Percentiles rank a stretch among this genome's conserved stretches.
These are phyloP conservation scores for Fusarium drepaniforme DNA, from an alignment of 2,329 filamentous ascomycete genomes.

Conservation along the genomic window DNA sequence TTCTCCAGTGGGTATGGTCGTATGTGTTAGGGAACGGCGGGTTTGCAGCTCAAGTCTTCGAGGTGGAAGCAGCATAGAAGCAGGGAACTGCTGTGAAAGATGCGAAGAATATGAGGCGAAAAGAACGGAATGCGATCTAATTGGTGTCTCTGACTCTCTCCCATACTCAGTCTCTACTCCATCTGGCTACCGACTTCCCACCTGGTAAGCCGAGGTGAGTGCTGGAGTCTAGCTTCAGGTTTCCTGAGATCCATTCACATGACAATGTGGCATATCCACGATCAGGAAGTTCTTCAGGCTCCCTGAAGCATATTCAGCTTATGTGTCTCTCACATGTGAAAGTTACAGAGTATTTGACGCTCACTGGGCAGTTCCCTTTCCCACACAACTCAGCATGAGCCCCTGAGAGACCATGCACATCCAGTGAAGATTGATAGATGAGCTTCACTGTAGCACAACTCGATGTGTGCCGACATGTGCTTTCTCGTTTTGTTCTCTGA, in stretches of 20 bases:
- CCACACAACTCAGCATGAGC: not conserved
- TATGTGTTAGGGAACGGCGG: not conserved
- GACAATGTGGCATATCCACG: not conserved
- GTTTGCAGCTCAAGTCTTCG: accelerated
- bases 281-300: not conserved
- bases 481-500: not conserved
- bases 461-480: not conserved
- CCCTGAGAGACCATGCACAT: not conserved
- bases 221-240: not conserved
- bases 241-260: not conserved
- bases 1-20: conserved; percentile 1
- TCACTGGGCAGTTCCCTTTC: not conserved
- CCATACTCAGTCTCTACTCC: not conserved
- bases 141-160: not conserved
- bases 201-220: not conserved
- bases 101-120: not conserved
- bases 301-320: not conserved
- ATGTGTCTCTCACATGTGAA: not conserved
- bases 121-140: not conserved
- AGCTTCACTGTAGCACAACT: not conserved
- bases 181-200: not conserved
- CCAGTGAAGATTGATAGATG: not conserved
- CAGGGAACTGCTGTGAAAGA: not conserved
- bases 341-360: not conserved
- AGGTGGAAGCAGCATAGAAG: not conserved